Conservation (phyloP, 192 early-diverging fungal species). For the Rhizophagus clarus region DNA sequence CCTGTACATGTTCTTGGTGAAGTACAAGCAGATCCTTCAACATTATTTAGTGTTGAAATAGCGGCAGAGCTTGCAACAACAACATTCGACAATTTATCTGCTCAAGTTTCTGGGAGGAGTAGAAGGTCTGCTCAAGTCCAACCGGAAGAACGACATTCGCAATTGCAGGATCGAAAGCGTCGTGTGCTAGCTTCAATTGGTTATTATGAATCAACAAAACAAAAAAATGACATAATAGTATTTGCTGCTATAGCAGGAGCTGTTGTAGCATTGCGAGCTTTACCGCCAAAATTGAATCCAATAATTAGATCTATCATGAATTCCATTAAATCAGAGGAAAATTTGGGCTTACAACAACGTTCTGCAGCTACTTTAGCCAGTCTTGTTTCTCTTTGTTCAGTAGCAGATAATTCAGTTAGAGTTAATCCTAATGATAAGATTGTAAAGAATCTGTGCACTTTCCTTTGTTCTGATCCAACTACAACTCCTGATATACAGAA, state of each 20-base stretch:
- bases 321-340: slow-evolving; percentile 60
- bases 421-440: slow-evolving; percentile 80
- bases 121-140: slow-evolving; percentile 37
- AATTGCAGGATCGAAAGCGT: slow-evolving; percentile 61
- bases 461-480: slow-evolving; percentile 81
- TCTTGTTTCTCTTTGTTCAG: slow-evolving; percentile 50
- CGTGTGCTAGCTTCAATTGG: slow-evolving; percentile 67
- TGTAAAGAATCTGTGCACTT: slow-evolving; percentile 81
- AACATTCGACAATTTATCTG: slow-evolving; percentile 49
- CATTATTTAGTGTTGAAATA: slow-evolving; percentile 59
- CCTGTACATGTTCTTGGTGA: slow-evolving; percentile 51
- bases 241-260: slow-evolving; percentile 77
- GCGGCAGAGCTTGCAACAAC: slow-evolving; percentile 51
- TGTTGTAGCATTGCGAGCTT: slow-evolving; percentile 70
- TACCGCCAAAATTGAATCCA: slow-evolving; percentile 83
- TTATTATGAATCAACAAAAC: slow-evolving; percentile 62
- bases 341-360: slow-evolving; percentile 54
- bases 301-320: slow-evolving; percentile 89
- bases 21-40: slow-evolving; percentile 20
- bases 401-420: slow-evolving; percentile 41
- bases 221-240: slow-evolving; percentile 69
- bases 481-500: slow-evolving; percentile 65
- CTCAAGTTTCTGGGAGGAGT: slow-evolving; percentile 39
- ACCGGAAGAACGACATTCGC: neutral
- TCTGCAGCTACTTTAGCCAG: slow-evolving; percentile 58